Conservation (phyloP, 2,329 filamentous ascomycete species). For the Xylariaceae sp. region DNA sequence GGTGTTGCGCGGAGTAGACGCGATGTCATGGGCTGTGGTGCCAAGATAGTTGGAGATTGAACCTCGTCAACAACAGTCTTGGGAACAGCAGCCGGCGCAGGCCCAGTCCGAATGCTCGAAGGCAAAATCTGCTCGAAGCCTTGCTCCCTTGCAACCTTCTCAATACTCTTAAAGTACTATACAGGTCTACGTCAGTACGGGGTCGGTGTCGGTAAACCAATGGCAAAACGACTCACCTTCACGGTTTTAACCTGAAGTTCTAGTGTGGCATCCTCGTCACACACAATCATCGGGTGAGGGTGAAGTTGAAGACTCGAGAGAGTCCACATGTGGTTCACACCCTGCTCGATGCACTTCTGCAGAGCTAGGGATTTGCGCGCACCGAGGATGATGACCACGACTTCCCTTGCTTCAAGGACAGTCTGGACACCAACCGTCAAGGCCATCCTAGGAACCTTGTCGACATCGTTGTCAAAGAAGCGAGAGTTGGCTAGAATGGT, state of each 20-base stretch:
- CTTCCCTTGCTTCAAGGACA: constrained; percentile 79
- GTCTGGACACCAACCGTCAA: constrained; percentile 86
- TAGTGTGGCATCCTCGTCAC: constrained; percentile 79
- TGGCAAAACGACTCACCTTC: constrained; percentile 51
- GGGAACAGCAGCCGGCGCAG: constrained; percentile 49
- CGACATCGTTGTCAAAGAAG: constrained; percentile 79
- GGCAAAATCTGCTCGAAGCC: constrained; percentile 65
- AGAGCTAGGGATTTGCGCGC: constrained; percentile 82
- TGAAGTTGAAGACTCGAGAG: constrained; percentile 82
- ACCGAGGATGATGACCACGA: constrained; percentile 82
- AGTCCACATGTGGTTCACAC: constrained; percentile 91
- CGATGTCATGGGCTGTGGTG: constrained; percentile 63
- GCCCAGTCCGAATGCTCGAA: constrained; percentile 61
- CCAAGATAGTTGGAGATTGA: constrained; percentile 53
- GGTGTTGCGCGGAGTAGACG: constrained; percentile 61
- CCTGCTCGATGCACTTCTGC: constrained; percentile 80
- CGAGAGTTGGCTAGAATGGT: constrained; percentile 85
- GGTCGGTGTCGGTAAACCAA: constrained; percentile 3
- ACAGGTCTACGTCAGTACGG: not conserved
- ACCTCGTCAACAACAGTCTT: constrained; percentile 51
- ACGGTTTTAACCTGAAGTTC: constrained; percentile 78
- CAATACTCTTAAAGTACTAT: constrained; percentile 76
- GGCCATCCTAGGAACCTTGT: constrained; percentile 79
- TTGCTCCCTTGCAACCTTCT: constrained; percentile 64
- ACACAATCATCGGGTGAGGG: constrained; percentile 81